Evolutionary conservation across 2,329 filamentous ascomycete genomes (phyloP).

Genomic region (Calonectria pseudoturangicola): DNA sequence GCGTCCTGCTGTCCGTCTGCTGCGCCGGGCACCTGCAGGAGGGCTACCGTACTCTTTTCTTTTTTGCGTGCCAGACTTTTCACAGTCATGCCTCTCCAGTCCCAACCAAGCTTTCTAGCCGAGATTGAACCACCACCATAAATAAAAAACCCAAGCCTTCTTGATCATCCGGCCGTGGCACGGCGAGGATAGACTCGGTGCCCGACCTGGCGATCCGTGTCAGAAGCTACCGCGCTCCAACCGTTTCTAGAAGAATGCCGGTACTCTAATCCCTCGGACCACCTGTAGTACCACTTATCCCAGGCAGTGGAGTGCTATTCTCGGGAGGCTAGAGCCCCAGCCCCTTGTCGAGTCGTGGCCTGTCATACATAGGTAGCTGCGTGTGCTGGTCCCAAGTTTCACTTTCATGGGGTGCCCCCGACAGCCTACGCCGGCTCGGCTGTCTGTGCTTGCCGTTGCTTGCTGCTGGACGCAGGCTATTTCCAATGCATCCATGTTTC

Average conservation of each 20-base stretch:
- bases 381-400: slow-evolving; percentile 17
- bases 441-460: slow-evolving; percentile 18
- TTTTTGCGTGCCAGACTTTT: neutral
- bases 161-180: slow-evolving; percentile 16
- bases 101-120: slow-evolving; percentile 24
- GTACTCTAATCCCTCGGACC: slow-evolving; percentile 36
- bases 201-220: slow-evolving; percentile 11
- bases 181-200: slow-evolving; percentile 17
- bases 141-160: slow-evolving; percentile 9
- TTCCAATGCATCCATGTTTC: slow-evolving; percentile 29
- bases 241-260: slow-evolving; percentile 34
- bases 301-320: slow-evolving; percentile 48
- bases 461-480: slow-evolving; percentile 19
- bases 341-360: slow-evolving; percentile 31
- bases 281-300: slow-evolving; percentile 40
- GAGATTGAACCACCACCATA: slow-evolving; percentile 21
- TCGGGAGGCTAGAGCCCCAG: slow-evolving; percentile 44
- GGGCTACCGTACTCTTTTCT: neutral
- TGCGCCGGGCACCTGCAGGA: slow-evolving; percentile 36
- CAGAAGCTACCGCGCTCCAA: slow-evolving; percentile 12
- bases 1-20: slow-evolving; percentile 17
- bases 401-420: slow-evolving; percentile 35
- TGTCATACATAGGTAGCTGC: slow-evolving; percentile 16
- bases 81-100: neutral
- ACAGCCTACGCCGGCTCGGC: slow-evolving; percentile 23